Conservation (phyloP, 2,329 filamentous ascomycete species). For the Leptographium radiaticola region DNA sequence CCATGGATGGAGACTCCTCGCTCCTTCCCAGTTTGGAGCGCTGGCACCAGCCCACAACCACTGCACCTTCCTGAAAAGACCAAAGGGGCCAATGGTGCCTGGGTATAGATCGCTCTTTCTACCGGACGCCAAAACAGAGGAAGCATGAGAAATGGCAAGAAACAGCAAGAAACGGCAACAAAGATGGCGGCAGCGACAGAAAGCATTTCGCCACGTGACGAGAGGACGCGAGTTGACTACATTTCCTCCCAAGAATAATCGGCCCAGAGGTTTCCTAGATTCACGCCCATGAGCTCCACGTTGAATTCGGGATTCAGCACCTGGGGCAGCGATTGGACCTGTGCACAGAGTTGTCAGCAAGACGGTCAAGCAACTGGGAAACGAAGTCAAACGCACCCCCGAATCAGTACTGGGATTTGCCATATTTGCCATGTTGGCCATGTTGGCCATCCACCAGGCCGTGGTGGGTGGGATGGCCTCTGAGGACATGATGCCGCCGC, state of each 20-base stretch:
- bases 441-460: slow-evolving; percentile 16
- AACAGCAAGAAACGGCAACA: too few relatives aligned
- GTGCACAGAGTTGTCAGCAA: background rate
- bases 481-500: background rate
- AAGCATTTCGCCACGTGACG: background rate
- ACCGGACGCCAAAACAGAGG: background rate
- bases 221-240: background rate
- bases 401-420: slow-evolving; percentile 9
- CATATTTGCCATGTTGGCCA: slow-evolving; percentile 11
- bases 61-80: background rate
- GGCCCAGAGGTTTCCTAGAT: slow-evolving; percentile 14
- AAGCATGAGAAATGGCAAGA: background rate
- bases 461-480: slow-evolving; percentile 9
- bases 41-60: background rate
- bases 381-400: background rate
- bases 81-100: too few relatives aligned
- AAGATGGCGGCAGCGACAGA: background rate
- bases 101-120: background rate
- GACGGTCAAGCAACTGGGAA: background rate
- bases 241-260: slow-evolving; percentile 14
- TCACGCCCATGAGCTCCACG: slow-evolving; percentile 12
- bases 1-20: background rate
- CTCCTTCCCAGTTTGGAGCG: background rate
- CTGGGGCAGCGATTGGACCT: slow-evolving; percentile 5
- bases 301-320: slow-evolving; percentile 12